Base-by-base conservation (phyloP, 1,139 yeast genomes). In the Debaryomycetaceae sp. region DNA sequence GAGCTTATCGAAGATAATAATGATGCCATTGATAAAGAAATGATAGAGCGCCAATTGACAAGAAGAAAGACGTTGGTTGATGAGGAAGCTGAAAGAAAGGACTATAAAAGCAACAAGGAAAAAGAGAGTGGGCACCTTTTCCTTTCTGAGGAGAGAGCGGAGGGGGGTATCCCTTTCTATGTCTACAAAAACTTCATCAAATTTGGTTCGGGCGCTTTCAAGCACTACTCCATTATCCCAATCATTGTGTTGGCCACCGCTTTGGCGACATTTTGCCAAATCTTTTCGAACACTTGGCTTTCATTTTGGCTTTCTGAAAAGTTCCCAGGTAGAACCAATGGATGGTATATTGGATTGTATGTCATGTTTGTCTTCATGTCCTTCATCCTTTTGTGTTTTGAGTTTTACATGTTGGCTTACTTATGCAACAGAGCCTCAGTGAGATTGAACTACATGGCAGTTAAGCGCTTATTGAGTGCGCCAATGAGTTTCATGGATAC, bases 281-380 rank as follows among this genome's bases (percentile, higher is more conserved):
- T 83, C 24, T 83, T 84, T 49, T 68, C 83, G 22, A 83, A 82
- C 44, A 79, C 81, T 14, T 88, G 95, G 95, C 64, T 88, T 39
- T 80, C 95, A 1, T 88, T 75, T 53, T 88, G 96, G 96, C 69
- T 83, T 3, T 71, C 68, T 14, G 32, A 63, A 32, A 78, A 72
- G 49, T 85, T 81, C 46, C 35, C 46, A 2, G 49, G 47, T 12
- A 58, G 69, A 31, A 42, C 73, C 1, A 60, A 68, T 30, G 70
- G 72, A 3, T 74, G 76, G 42, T 88, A 86, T 53, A 82, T 84
- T 58, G 95, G 86, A 2, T 38, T 82, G 21, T 83, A 82, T 45
- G 75, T 78, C 27, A 58, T 77, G 69, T 69, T 79, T 40, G 69
- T 78, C 2, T 55, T 42, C 43, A 67, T 36, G 51, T 58, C 50